These are phyloP conservation scores for Handroanthus guayacan DNA, from an alignment of 257 asterid genomes.

Conservation along the genomic window DNA sequence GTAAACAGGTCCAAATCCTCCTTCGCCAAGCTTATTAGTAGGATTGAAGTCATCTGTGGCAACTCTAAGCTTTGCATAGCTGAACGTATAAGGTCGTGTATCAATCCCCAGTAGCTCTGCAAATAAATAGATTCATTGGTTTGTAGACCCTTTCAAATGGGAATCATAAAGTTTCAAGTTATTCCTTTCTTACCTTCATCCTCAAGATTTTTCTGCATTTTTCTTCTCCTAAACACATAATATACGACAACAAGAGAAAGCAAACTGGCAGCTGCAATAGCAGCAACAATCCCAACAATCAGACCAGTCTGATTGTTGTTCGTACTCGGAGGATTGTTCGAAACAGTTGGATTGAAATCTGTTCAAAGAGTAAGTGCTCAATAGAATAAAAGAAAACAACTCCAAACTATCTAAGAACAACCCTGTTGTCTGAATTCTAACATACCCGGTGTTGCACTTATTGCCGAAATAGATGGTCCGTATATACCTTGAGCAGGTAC, in stretches of 20 bases:
- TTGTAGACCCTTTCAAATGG: background rate
- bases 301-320: conserved; percentile 57
- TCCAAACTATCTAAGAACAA: background rate
- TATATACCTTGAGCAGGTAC: conserved; percentile 63
- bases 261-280: conserved; percentile 46
- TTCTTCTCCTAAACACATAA: conserved; percentile 52
- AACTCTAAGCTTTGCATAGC: conserved; percentile 68
- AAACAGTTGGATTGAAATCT: conserved; percentile 67
- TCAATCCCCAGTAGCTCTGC: conserved; percentile 79
- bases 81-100: conserved; percentile 72
- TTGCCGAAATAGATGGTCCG: conserved; percentile 81
- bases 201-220: conserved; percentile 45
- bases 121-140: conserved; percentile 14
- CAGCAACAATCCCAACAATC: conserved; percentile 66
- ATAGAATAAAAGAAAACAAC: background rate
- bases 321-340: conserved; percentile 57
- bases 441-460: conserved; percentile 74
- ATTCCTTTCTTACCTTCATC: conserved; percentile 54
- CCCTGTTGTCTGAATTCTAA: background rate
- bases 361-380: conserved; percentile 24
- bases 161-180: background rate
- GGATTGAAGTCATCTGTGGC: conserved; percentile 77
- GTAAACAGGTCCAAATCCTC: conserved; percentile 94
- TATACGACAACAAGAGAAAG: conserved; percentile 45
- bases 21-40: conserved; percentile 86